Percentiles rank a stretch among this genome's conserved stretches.
Evolutionary conservation across 1,284 basidiomycete species (phyloP).

Genomic region (Cystobasidium pallidum): DNA sequence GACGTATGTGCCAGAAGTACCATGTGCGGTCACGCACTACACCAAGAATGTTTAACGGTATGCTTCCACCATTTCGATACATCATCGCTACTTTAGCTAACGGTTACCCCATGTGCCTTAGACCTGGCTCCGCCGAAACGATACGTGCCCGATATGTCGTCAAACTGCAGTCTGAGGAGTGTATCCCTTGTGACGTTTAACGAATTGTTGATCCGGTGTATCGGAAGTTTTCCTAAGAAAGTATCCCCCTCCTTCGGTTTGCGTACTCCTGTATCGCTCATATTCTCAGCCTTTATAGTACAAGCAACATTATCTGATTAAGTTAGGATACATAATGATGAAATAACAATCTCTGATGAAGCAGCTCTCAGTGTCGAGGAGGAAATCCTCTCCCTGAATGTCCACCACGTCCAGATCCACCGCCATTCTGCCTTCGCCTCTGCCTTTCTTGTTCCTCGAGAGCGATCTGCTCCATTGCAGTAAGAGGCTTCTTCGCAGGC

Average conservation of each 20-base stretch:
- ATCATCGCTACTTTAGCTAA: too few relatives aligned
- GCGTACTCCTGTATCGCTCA: not conserved
- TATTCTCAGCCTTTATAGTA: not conserved
- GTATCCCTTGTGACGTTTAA: too few relatives aligned
- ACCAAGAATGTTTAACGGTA: conserved; percentile 33
- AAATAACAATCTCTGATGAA: not conserved
- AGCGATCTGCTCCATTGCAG: conserved; percentile 81
- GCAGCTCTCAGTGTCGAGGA: not conserved
- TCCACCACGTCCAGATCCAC: conserved; percentile 6
- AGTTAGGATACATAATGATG: not conserved
- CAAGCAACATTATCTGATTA: not conserved
- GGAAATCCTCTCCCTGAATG: not conserved
- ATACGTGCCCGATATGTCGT: conserved; percentile 38
- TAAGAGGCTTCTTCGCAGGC: conserved; percentile 62
- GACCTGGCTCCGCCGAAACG: conserved; percentile 27
- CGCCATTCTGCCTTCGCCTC: conserved; percentile 46
- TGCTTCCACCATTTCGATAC: too few relatives aligned
- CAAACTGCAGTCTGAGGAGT: conserved; percentile 31
- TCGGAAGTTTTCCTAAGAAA: too few relatives aligned
- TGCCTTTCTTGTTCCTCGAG: conserved; percentile 84
- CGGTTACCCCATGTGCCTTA: too few relatives aligned
- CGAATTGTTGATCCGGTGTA: not conserved
- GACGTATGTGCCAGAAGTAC: conserved; percentile 30
- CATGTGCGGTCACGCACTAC: conserved; percentile 40
- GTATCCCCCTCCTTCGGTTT: too few relatives aligned